Conservation (phyloP, 768 basidiomycete genomes). For the Pisolithus microcarpus region DNA sequence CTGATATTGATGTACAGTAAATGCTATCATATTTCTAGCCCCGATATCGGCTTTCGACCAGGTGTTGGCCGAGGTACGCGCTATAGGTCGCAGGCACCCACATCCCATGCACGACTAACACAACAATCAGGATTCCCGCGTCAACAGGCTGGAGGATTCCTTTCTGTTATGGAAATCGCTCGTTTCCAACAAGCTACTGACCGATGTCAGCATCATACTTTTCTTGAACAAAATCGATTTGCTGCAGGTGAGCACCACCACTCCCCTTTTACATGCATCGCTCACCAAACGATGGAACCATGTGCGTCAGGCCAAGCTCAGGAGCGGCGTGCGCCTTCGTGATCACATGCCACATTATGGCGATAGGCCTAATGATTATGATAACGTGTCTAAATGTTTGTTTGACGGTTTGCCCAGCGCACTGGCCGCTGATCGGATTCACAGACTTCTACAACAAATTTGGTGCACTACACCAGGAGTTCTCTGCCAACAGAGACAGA, state of each 20-base stretch:
- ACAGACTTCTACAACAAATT: constrained; percentile 74
- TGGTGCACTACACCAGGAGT: constrained; percentile 56
- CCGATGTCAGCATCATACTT: constrained; percentile 69
- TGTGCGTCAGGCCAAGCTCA: constrained; percentile 54
- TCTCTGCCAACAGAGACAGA: constrained; percentile 62
- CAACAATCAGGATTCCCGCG: constrained; percentile 49
- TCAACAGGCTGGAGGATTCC: constrained; percentile 78
- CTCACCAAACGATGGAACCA: constrained; percentile 1
- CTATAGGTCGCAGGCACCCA: constrained; percentile 3
- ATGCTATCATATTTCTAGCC: constrained; percentile 83
- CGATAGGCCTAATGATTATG: constrained; percentile 73
- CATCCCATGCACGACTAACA: constrained; percentile 2
- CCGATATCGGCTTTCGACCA: constrained; percentile 87
- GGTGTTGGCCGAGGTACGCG: constrained; percentile 62
- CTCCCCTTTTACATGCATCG: neutral
- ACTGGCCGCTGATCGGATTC: constrained; percentile 1
- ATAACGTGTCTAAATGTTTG: constrained; percentile 68
- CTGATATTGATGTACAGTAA: constrained; percentile 40
- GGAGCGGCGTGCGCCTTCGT: constrained; percentile 64
- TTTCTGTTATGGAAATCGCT: constrained; percentile 67
- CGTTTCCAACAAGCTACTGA: constrained; percentile 65
- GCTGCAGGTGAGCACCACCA: constrained; percentile 42
- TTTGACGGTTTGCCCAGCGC: constrained; percentile 2
- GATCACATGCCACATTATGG: constrained; percentile 67
- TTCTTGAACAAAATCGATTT: constrained; percentile 82